Evolutionary conservation across 106 monocot species (phyloP), one percentile per base, ranked within the genome.

Genomic region (Acorus gramineus): DNA sequence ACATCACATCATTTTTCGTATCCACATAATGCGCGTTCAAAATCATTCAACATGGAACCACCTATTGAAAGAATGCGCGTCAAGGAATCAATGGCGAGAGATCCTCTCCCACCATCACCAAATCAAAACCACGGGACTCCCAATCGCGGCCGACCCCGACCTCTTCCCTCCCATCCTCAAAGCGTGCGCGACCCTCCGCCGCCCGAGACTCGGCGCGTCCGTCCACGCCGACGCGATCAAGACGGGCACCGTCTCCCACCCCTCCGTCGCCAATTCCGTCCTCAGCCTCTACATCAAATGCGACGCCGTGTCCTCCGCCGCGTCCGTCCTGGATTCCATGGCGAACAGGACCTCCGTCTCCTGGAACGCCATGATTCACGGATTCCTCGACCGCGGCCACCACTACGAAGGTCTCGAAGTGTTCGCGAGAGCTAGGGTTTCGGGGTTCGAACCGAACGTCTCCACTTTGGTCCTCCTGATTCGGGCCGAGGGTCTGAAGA

Each of bases 341-440:
- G 12, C 3, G 48, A n/a, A 67, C 43, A 83, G 47, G 67, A 83
- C 89, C 56, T 89, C 89, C 1, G 82, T 93, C 42, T 85, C 93
- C 0, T 93, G 89, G 93, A 93, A 93, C 62, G 74, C 68, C 4
- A 42, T 89, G 46, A 70, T 84, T 58, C 74, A 89, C 67, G 81
- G 93, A 12, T 77, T 86, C 57, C 51, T 89, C 10, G 68, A 53
- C 14, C 50, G 48, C 5, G 81, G 74, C 8, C 71, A 72, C 14
- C n/a, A 3, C 10, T 66, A 57, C 1, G 4, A 47, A 11, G 93
- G 89, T 8, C 52, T 93, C 60, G 13, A 53, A 14, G 53, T 68
- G 8, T 93, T 82, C 61, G 14, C 55, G 42, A 66, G 74, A 67
- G 83, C 80, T 51, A 75, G 66, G 56, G 60, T 47, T 67, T 55